Evolutionary conservation across 1,139 yeast genomes (phyloP).

Genomic region (Geotrichum reessii): DNA sequence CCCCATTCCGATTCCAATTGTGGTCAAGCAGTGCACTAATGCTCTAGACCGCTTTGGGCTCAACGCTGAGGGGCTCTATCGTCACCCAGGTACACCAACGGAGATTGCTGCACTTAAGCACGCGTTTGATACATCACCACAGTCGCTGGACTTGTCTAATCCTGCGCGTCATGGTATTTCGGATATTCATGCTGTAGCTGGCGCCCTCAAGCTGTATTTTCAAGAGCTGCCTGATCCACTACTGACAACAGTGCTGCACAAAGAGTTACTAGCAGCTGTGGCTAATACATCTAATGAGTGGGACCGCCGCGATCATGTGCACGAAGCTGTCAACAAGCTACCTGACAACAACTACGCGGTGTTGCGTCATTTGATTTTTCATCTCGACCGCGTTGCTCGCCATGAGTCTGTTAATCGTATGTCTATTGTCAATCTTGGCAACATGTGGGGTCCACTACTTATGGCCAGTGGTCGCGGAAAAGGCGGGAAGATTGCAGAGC

Average conservation of each 20-base stretch:
- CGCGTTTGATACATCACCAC: conserved; percentile 72
- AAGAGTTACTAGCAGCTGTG: conserved; percentile 68
- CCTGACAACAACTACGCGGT: conserved; percentile 97
- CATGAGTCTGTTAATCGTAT: conserved; percentile 65
- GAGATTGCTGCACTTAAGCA: conserved; percentile 69
- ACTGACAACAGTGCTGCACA: conserved; percentile 59
- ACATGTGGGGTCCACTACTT: conserved; percentile 92
- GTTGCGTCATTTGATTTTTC: conserved; percentile 74
- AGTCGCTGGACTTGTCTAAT: conserved; percentile 53
- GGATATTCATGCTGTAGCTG: conserved; percentile 56
- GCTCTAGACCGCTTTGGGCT: conserved; percentile 80
- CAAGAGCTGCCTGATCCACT: conserved; percentile 79
- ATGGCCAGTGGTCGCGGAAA: conserved; percentile 33
- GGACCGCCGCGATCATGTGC: conserved; percentile 65
- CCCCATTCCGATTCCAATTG: conserved; percentile 57
- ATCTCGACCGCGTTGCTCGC: conserved; percentile 66
- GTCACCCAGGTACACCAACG: conserved; percentile 73
- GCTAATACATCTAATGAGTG: conserved; percentile 59
- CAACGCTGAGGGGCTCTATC: conserved; percentile 81
- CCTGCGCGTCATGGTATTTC: conserved; percentile 42
- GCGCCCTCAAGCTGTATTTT: conserved; percentile 67
- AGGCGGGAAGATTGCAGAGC: conserved; percentile 56
- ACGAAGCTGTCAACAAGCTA: conserved; percentile 76
- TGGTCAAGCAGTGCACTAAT: conserved; percentile 82
- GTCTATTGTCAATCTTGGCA: conserved; percentile 72